Evolutionary conservation across 2,329 filamentous ascomycete species (phyloP), one percentile per base, ranked within the genome.

Genomic region (Zymoseptoria tritici): DNA sequence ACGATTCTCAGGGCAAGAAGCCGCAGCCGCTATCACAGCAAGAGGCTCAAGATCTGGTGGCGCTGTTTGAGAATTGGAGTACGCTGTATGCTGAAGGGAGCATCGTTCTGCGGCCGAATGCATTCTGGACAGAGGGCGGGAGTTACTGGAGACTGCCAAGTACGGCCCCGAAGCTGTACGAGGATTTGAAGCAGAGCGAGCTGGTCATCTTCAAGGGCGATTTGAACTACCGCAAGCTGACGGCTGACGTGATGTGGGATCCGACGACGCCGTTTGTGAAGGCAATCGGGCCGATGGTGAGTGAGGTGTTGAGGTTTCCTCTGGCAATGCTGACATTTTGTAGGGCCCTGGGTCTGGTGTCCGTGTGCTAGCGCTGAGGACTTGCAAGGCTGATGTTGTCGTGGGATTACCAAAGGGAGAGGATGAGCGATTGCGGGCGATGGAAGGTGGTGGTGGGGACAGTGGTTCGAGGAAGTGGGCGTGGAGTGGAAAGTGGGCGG

Each of bases 121-220:
- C 82, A 24, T 97, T 97, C 81, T 99, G 94, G 94, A 97, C 93
- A 0, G 83, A 88, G 11, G 85, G 83, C 0, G 91, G 91, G 2
- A 90, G 89, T 71, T 99, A 88, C 78, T 97, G 94, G 92, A 83
- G 91, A 31, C 75, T 99, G 60, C 91, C 92, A 0, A 75, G 79
- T 13, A 80, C 84, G 22, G 89, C 85, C 1, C 82, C 84, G 2
- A 81, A 83, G 26, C 77, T 99, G 11, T 82, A 85, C 56, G 82
- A 89, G 6, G 93, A 97, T 70, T 76, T 99, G 58, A 87, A 91
- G 78, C 77, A 85, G 62, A 90, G 89, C 65, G 90, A 96, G 73
- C 80, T 99, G 19, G 90, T 96, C 11, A 85, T 99, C 58, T 97
- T 97, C 80, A 99, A 99, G 80, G 94, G 94, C 2, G 94, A 99